These are phyloP conservation scores for Colletotrichum costaricense DNA, from an alignment of 2,329 filamentous ascomycete species.

Conservation along the genomic window DNA sequence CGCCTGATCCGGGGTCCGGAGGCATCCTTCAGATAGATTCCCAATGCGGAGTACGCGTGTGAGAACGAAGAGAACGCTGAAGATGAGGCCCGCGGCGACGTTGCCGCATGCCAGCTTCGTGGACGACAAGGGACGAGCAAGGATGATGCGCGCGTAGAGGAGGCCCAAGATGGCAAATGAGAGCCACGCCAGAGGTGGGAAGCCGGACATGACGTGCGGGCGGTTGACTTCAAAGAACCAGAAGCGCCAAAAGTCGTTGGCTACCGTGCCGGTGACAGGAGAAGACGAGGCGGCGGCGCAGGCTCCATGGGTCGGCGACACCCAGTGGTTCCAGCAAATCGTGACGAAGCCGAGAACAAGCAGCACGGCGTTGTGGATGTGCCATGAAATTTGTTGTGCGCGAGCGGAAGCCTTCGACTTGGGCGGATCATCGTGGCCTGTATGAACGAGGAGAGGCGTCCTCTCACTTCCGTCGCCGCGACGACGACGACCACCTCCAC, in stretches of 20 bases:
- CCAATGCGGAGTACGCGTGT: conserved; percentile 55
- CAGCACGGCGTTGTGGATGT: conserved; percentile 52
- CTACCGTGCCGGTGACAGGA: conserved; percentile 26
- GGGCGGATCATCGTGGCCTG: conserved; percentile 1
- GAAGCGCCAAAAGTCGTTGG: conserved; percentile 44
- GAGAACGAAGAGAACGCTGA: conserved; percentile 51
- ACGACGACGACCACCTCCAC: no score
- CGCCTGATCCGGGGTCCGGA: conserved; percentile 51
- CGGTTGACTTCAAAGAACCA: conserved; percentile 53
- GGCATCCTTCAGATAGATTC: conserved; percentile 56
- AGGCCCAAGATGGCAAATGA: conserved; percentile 58
- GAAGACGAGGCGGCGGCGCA: conserved; percentile 41
- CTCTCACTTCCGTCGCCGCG: conserved; percentile 37
- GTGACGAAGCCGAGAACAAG: conserved; percentile 47
- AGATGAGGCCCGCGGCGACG: conserved; percentile 41
- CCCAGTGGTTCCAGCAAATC: conserved; percentile 60
- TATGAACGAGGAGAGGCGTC: conserved; percentile 44
- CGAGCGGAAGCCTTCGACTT: not conserved
- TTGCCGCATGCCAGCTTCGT: conserved; percentile 44
- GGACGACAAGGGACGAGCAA: conserved; percentile 45
- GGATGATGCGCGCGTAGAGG: conserved; percentile 54
- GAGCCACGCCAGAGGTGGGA: conserved; percentile 59
- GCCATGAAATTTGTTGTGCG: conserved; percentile 49
- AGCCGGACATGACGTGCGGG: conserved; percentile 48
- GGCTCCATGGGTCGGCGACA: conserved; percentile 52